phyloP scores from a whole-genome alignment of 2,329 filamentous ascomycete species.

The Fusarium graminum region DNA sequence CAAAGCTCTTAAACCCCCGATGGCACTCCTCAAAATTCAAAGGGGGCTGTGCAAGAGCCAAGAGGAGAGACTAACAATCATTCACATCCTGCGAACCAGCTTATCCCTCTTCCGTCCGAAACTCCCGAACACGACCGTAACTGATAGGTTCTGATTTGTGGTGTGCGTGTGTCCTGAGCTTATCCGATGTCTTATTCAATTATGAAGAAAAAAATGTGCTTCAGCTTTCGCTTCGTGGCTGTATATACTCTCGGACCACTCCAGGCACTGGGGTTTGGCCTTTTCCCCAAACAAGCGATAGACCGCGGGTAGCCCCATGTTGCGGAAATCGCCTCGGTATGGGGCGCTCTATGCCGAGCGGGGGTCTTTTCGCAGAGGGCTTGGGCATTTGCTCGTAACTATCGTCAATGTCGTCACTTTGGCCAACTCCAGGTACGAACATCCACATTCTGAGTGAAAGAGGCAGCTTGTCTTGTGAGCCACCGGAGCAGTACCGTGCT shows the following conservation, averaged over 20 bases:
- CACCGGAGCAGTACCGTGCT: not conserved
- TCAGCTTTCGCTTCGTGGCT: constrained; percentile 18
- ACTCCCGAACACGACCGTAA: constrained; percentile 21
- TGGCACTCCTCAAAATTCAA: constrained; percentile 28
- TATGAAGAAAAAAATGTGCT: constrained; percentile 5
- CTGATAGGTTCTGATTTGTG: not conserved
- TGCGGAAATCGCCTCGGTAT: constrained; percentile 27
- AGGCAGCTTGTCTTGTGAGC: constrained; percentile 10
- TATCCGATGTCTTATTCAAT: constrained; percentile 2
- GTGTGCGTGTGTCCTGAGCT: constrained; percentile 8
- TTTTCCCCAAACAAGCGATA: constrained; percentile 23
- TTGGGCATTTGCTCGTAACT: constrained; percentile 18
- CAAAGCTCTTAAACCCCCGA: constrained; percentile 25
- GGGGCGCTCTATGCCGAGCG: constrained; percentile 30
- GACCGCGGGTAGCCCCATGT: constrained; percentile 14
- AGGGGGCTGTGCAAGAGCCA: constrained; percentile 40
- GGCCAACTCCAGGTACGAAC: constrained; percentile 17
- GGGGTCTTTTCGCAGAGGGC: constrained; percentile 15
- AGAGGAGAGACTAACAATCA: constrained; percentile 23
- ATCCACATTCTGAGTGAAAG: constrained; percentile 15
- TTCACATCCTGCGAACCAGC: constrained; percentile 17
- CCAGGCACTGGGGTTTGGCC: constrained; percentile 9
- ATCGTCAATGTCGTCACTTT: constrained; percentile 35
- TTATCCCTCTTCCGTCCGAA: constrained; percentile 27
- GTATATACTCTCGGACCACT: constrained; percentile 23